Conservation (phyloP, 2,329 filamentous ascomycete species). For the Colletotrichum ledebouriae region DNA sequence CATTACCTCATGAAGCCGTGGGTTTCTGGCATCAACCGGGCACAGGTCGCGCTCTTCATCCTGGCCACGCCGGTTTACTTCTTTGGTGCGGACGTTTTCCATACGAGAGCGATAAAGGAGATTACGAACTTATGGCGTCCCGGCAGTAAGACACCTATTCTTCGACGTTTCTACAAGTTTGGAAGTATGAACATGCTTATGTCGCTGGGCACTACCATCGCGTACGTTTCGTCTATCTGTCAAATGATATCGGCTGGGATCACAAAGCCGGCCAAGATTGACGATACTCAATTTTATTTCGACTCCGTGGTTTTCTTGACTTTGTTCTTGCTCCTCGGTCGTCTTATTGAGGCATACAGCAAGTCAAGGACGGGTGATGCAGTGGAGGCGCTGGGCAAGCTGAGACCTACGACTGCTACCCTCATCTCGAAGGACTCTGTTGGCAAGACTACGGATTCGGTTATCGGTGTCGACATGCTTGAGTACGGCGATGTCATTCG, state of each 20-base stretch:
- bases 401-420: conserved; percentile 82
- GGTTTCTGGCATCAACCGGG: conserved; percentile 78
- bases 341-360: conserved; percentile 89
- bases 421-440: conserved; percentile 67
- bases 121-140: conserved; percentile 81
- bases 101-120: conserved; percentile 83
- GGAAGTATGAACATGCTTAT: conserved; percentile 98
- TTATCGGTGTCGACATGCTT: conserved; percentile 74
- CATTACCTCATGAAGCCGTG: conserved; percentile 79
- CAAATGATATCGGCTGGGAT: conserved; percentile 76
- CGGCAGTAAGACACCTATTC: conserved; percentile 78
- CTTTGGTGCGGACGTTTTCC: conserved; percentile 88
- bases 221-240: conserved; percentile 85
- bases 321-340: conserved; percentile 82
- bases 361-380: conserved; percentile 92
- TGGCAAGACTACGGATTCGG: conserved; percentile 54
- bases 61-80: conserved; percentile 90
- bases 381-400: conserved; percentile 81
- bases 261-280: conserved; percentile 52
- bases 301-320: conserved; percentile 95
- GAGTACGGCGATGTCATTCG: conserved; percentile 81
- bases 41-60: conserved; percentile 84
- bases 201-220: conserved; percentile 87
- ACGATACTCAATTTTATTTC: conserved; percentile 79
- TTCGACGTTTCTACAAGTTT: conserved; percentile 88